Base-by-base conservation (phyloP, 169 alveolate genomes). In the Eimeria necatrix region DNA sequence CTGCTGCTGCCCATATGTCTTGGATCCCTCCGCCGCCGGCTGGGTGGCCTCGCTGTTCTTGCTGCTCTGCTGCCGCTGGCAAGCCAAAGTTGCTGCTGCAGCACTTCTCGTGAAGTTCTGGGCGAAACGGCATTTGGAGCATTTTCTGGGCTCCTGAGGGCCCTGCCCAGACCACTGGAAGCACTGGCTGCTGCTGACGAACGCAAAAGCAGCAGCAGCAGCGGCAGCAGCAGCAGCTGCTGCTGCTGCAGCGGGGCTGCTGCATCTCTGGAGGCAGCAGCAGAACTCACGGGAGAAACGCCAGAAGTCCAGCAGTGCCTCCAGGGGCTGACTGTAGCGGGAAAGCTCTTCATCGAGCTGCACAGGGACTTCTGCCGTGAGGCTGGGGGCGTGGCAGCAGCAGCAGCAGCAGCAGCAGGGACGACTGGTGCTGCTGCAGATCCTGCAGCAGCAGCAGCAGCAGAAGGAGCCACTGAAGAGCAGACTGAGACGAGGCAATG, bases 21-120 rank as follows among this genome's bases (percentile, higher is more conserved):
- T 20, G 87, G 87, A 48, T 22, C 59, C n/a, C 68, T n/a, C 26
- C n/a, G 10, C 10, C 26, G 61, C 16, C 87, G 87, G 3, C 87
- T 49, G 41, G 87, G 87, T 51, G 87, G 87, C 64, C 26, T 76
- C 46, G 52, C 22, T n/a, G 87, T 76, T 46, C 87, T 76, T 16
- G 46, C 64, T 16, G 61, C 87, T 7, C n/a, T 76, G 87, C 87
- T 76, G 64, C 87, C 87, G 18, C 7, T 76, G 16, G 87, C 53
- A n/a, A 5, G 46, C 68, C 87, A 9, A 46, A 51, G 10, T 61
- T 49, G 87, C 87, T n/a, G 68, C 87, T 14, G 87, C 87, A 22
- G 49, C 24, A 41, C 68, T 41, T 26, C 87, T 10, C 48, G 81
- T 3, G 85, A 4, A 52, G 1, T 74, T 3, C 60, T 74, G 85